Evolutionary conservation across 306 rosid species (phyloP).

Genomic region (Cyclanthera cordifolia): DNA sequence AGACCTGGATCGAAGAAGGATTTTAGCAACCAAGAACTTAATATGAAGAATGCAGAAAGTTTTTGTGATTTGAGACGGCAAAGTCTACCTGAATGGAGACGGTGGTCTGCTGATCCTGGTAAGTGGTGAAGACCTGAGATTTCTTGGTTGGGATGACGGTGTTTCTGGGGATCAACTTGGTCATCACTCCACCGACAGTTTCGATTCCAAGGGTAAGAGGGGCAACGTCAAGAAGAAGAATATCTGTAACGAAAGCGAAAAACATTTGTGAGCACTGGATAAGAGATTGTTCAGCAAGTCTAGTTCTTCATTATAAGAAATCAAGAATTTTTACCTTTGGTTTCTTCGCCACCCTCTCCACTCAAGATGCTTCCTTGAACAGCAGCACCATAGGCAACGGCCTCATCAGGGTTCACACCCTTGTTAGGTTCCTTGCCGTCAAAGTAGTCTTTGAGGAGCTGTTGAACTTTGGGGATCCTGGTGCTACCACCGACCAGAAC

Average conservation of each 20-base stretch:
- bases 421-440: constrained; percentile 98
- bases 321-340: constrained; percentile 47
- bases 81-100: constrained; percentile 85
- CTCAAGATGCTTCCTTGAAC: constrained; percentile 98
- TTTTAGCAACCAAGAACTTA: not conserved
- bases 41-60: not conserved
- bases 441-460: constrained; percentile 81
- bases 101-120: constrained; percentile 98
- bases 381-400: constrained; percentile 97
- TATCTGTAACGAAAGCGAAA: constrained; percentile 34
- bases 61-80: not conserved
- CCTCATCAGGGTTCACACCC: constrained; percentile 98
- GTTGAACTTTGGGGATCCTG: constrained; percentile 92
- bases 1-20: constrained; percentile 39
- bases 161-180: constrained; percentile 96
- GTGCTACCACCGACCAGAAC: constrained; percentile 98
- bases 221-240: constrained; percentile 93
- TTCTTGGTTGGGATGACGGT: constrained; percentile 98
- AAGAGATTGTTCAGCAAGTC: not conserved
- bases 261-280: not conserved
- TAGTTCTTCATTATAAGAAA: not conserved
- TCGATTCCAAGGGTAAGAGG: constrained; percentile 98
- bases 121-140: constrained; percentile 96
- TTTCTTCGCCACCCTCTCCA: constrained; percentile 97
- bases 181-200: constrained; percentile 99